These are phyloP conservation scores for Microdochium paspali DNA, from an alignment of 2,329 filamentous ascomycete genomes.

Conservation along the genomic window DNA sequence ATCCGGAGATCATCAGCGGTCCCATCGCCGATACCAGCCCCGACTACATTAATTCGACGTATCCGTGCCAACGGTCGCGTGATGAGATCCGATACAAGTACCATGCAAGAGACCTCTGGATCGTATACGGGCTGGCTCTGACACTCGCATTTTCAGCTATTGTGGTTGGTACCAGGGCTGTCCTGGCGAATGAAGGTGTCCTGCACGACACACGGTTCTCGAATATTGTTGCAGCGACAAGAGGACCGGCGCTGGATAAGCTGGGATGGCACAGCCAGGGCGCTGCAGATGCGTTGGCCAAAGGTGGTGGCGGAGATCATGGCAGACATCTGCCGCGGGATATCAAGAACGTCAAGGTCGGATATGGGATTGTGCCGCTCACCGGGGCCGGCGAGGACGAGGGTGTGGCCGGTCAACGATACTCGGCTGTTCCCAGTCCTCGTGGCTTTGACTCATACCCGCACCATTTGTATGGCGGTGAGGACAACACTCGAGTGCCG, in stretches of 20 bases:
- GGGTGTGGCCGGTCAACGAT: neutral
- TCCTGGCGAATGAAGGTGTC: slow-evolving; percentile 24
- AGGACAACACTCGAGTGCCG: neutral
- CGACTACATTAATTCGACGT: slow-evolving; percentile 3
- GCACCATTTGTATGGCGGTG: neutral
- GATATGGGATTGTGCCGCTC: slow-evolving; percentile 13
- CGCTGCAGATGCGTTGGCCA: neutral
- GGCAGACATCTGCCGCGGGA: slow-evolving; percentile 9
- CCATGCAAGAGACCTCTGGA: slow-evolving; percentile 23
- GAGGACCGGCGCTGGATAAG: slow-evolving; percentile 27
- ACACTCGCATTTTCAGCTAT: slow-evolving; percentile 17
- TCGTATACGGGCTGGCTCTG: slow-evolving; percentile 23
- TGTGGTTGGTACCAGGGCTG: slow-evolving; percentile 21
- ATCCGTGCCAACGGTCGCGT: slow-evolving; percentile 21
- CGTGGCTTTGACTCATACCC: no score
- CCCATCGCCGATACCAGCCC: slow-evolving; percentile 2
- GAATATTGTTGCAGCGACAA: slow-evolving; percentile 29
- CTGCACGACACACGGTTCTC: slow-evolving; percentile 27
- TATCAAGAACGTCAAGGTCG: slow-evolving; percentile 13
- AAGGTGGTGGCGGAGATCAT: slow-evolving; percentile 9
- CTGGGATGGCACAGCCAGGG: slow-evolving; percentile 12
- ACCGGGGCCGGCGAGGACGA: neutral
- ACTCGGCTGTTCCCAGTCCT: slow-evolving; percentile 6
- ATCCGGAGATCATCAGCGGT: slow-evolving; percentile 15
- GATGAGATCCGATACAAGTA: slow-evolving; percentile 23